A percentile compares a stretch with the other conserved stretches of the same genome.
These are phyloP conservation scores for Heterococcus sp. DNA, from an alignment of 108 stramenopile genomes.

Conservation along the genomic window DNA sequence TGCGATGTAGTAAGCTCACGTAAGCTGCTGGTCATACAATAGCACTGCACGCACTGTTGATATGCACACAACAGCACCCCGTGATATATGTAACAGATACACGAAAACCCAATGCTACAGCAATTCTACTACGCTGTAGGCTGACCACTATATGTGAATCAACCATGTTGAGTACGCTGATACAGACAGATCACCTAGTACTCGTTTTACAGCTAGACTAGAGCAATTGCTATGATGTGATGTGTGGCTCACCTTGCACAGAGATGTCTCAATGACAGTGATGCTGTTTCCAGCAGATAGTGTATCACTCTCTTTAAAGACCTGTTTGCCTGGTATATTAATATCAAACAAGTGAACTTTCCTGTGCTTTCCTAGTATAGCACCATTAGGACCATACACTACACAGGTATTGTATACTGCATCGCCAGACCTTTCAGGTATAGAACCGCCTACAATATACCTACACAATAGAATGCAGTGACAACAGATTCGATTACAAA, in stretches of 20 bases:
- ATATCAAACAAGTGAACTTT: constrained; percentile 98
- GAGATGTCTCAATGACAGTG: constrained; percentile 52
- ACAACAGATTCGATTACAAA: no score
- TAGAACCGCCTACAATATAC: constrained; percentile 85
- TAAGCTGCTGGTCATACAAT: not conserved
- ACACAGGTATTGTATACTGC: constrained; percentile 86
- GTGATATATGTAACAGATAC: not conserved
- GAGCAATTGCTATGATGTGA: no score
- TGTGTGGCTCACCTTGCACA: constrained; percentile 67
- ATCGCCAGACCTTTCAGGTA: constrained; percentile 73
- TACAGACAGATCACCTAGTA: no score
- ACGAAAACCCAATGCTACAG: no score
- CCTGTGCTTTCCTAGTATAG: constrained; percentile 49
- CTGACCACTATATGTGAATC: no score
- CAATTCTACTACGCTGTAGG: no score
- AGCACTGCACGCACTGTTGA: not conserved
- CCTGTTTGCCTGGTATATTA: constrained; percentile 93
- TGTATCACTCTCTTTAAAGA: constrained; percentile 64
- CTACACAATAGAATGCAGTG: no score
- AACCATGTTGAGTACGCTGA: no score
- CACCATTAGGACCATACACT: constrained; percentile 41
- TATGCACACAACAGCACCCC: not conserved
- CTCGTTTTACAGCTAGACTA: no score
- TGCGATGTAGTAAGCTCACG: not conserved
- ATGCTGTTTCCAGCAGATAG: constrained; percentile 54